Conservation (phyloP, 1,139 yeast species). For the Geotrichum phurueaensis region DNA sequence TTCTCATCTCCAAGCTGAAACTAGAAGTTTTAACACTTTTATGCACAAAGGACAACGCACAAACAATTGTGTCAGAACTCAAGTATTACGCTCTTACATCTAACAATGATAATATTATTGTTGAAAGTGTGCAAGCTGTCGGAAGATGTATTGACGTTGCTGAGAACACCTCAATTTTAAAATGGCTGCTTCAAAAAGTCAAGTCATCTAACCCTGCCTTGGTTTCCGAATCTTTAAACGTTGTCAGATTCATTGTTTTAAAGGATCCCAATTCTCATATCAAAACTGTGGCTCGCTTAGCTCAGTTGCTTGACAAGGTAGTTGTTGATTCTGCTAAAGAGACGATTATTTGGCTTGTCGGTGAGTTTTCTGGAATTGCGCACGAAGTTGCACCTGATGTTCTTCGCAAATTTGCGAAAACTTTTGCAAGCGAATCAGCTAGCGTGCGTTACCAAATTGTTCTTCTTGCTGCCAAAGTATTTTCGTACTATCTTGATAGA, state of each 20-base stretch:
- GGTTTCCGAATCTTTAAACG: constrained; percentile 57
- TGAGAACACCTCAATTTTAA: constrained; percentile 34
- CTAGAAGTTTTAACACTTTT: constrained; percentile 58
- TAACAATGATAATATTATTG: constrained; percentile 39
- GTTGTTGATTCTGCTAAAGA: constrained; percentile 52
- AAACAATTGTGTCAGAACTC: constrained; percentile 56
- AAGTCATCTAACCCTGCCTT: constrained; percentile 33
- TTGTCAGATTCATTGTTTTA: constrained; percentile 68
- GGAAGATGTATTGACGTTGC: constrained; percentile 45
- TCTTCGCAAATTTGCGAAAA: constrained; percentile 51
- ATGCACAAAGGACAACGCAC: constrained; percentile 48
- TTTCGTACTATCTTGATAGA: constrained; percentile 48
- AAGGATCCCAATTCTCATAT: constrained; percentile 45
- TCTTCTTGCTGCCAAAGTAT: constrained; percentile 66
- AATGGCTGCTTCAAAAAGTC: constrained; percentile 45
- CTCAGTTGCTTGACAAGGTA: constrained; percentile 29
- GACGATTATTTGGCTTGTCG: constrained; percentile 84
- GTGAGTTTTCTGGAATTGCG: constrained; percentile 57
- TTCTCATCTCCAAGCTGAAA: constrained; percentile 47
- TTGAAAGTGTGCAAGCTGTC: constrained; percentile 54
- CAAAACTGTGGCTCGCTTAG: constrained; percentile 40
- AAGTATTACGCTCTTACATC: constrained; percentile 54
- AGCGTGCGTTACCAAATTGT: constrained; percentile 66
- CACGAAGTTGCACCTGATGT: constrained; percentile 72
- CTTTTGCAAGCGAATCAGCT: constrained; percentile 50